Evolutionary conservation across 441 rosid genomes (phyloP), one percentile per base, ranked within the genome.

Genomic region (Oxalis stricta): DNA sequence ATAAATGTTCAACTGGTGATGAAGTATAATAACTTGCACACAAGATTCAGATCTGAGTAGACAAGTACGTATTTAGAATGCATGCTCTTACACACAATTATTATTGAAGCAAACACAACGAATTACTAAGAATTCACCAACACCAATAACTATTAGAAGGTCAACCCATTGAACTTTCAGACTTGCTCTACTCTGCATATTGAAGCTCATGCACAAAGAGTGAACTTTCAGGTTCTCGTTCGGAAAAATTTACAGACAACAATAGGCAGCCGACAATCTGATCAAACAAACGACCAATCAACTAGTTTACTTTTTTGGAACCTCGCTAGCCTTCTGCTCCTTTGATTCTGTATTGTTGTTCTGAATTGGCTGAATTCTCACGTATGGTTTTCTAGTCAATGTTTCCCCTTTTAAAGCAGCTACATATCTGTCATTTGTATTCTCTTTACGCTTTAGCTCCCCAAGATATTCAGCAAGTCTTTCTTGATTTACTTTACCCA

Each of bases 381-480:
- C 77, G 16, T 91, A 79, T 41, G 93, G 91, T 17, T 66, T 91
- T 72, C 98, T 72, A 37, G 80, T 81, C 68, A 91, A 69, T 30
- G 95, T 91, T 73, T 91, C 80, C 33, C 98, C 96, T 47, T 58
- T 75, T 33, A 91, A 35, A 38, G 95, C 98, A 46, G 98, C 98
- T 12, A 78, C 82, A 33, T 91, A 91, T 21, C 95, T 72, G 48
- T 91, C 95, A 32, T 86, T 91, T 5, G 93, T 91, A 51, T 86
- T 78, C 65, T 86, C 85, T 58, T 79, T 91, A 47, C 89, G 67
- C 72, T 86, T 70, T 53, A 91, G 65, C 72, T 91, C 96, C 41
- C 87, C 84, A 1, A 91, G 91, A 63, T 75, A 91, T 44, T 83
- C 98, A 5, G 87, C 95, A 43, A 91, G 60, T 55, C 98, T 68